These are phyloP conservation scores for Mesotaenium endlicherianum DNA, from an alignment of 139 green algal genomes.

Conservation along the genomic window DNA sequence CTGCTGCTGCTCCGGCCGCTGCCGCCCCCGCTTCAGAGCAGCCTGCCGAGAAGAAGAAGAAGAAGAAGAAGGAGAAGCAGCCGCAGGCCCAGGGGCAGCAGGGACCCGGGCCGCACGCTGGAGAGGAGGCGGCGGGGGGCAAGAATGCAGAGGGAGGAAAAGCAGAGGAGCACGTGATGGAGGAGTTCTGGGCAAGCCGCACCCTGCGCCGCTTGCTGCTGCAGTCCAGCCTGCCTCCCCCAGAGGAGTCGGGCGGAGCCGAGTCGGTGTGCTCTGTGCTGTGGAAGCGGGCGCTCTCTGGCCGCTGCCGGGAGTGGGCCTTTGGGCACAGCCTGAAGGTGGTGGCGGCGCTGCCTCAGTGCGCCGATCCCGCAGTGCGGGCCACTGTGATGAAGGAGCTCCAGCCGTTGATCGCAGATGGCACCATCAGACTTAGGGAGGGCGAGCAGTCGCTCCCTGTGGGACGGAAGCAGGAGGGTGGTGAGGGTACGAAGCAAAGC, in stretches of 20 bases:
- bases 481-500: too few species aligned
- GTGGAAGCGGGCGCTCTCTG: not conserved
- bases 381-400: too few species aligned
- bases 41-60: not conserved
- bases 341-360: too few species aligned
- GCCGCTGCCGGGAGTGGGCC: not conserved
- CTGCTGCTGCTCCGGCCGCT: not conserved
- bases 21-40: not conserved
- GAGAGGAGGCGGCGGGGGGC: not conserved
- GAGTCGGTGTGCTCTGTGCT: not conserved
- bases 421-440: too few species aligned
- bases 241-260: not conserved
- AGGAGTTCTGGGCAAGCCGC: not conserved
- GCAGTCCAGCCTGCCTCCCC: not conserved
- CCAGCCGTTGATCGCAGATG: too few species aligned
- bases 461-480: too few species aligned
- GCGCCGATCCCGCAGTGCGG: too few species aligned
- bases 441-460: too few species aligned
- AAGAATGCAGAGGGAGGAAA: not conserved
- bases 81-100: not conserved
- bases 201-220: not conserved
- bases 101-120: not conserved
- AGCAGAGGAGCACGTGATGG: not conserved
- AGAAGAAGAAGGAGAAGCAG: not conserved
- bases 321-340: not conserved